Evolutionary conservation across 1,139 yeast genomes (phyloP).

Genomic region (Geotrichum reessii): DNA sequence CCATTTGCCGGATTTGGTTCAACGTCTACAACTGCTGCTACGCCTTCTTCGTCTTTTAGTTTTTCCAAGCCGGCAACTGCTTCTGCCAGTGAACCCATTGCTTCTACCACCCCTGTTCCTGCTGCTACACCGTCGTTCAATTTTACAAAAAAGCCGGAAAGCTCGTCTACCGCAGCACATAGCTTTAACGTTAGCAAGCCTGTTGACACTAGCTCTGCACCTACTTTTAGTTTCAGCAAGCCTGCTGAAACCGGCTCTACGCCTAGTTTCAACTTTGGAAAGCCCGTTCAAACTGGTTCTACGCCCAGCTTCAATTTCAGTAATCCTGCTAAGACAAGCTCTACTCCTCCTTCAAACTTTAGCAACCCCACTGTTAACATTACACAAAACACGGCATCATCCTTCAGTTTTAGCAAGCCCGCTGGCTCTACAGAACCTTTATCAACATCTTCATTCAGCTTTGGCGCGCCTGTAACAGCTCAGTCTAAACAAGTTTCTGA

Average conservation of each 20-base stretch:
- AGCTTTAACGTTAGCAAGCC: background rate
- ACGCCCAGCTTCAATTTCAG: background rate
- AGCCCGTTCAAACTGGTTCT: background rate
- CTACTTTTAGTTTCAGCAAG: background rate
- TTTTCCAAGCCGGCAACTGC: constrained; percentile 1
- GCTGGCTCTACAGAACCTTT: background rate
- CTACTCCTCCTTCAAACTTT: background rate
- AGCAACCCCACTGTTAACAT: background rate
- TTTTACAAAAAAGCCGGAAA: background rate
- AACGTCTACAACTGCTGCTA: background rate
- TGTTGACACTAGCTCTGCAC: background rate
- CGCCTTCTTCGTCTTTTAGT: constrained; percentile 3
- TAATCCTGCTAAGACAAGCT: background rate
- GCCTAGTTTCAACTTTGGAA: background rate
- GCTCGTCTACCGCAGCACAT: background rate
- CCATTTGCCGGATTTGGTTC: constrained; percentile 1
- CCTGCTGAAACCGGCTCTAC: background rate
- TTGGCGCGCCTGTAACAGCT: background rate
- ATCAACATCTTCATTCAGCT: background rate
- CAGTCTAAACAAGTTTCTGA: background rate
- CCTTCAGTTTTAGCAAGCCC: background rate
- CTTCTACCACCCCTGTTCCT: background rate
- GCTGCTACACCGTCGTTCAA: background rate
- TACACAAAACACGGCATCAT: background rate
- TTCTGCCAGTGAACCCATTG: background rate